Conservation (phyloP, 192 early-diverging fungal species). For the Coemansia sp. region DNA sequence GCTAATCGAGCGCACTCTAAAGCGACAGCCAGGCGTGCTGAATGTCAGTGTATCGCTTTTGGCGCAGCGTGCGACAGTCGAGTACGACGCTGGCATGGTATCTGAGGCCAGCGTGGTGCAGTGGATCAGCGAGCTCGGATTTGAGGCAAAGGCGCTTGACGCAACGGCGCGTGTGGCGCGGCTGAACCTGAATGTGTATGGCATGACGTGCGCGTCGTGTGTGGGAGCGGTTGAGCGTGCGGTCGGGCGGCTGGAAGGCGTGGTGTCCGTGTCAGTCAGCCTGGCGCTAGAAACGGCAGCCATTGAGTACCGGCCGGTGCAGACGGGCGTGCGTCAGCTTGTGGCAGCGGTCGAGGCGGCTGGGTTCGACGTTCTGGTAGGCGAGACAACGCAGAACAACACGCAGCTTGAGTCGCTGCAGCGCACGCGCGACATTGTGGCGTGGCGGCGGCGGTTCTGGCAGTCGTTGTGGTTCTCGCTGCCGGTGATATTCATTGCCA, state of each 20-base stretch:
- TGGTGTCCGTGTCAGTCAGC: slow-evolving; percentile 67
- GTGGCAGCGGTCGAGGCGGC: slow-evolving; percentile 76
- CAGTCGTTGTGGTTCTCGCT: slow-evolving; percentile 68
- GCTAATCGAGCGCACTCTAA: slow-evolving; percentile 72
- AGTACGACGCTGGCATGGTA: slow-evolving; percentile 56
- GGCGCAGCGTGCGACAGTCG: slow-evolving; percentile 75
- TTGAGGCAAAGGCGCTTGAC: slow-evolving; percentile 61
- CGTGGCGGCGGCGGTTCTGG: slow-evolving; percentile 72
- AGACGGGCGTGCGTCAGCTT: slow-evolving; percentile 73
- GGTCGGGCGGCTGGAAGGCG: slow-evolving; percentile 29
- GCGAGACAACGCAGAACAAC: slow-evolving; percentile 62
- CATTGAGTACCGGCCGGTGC: slow-evolving; percentile 64
- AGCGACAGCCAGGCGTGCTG: slow-evolving; percentile 58
- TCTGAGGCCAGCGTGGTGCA: slow-evolving; percentile 56
- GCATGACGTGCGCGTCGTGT: slow-evolving; percentile 89
- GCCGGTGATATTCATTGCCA: slow-evolving; percentile 74
- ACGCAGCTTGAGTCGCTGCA: slow-evolving; percentile 83
- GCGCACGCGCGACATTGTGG: slow-evolving; percentile 79
- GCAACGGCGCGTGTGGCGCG: slow-evolving; percentile 48
- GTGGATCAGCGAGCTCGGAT: slow-evolving; percentile 70
- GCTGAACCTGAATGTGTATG: slow-evolving; percentile 80
- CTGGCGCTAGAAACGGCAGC: slow-evolving; percentile 72
- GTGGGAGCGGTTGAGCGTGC: slow-evolving; percentile 74
- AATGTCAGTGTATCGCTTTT: slow-evolving; percentile 81
- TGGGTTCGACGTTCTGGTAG: slow-evolving; percentile 74